These are phyloP conservation scores for Peterozyma toletana DNA, from an alignment of 805 yeast species.

Conservation along the genomic window DNA sequence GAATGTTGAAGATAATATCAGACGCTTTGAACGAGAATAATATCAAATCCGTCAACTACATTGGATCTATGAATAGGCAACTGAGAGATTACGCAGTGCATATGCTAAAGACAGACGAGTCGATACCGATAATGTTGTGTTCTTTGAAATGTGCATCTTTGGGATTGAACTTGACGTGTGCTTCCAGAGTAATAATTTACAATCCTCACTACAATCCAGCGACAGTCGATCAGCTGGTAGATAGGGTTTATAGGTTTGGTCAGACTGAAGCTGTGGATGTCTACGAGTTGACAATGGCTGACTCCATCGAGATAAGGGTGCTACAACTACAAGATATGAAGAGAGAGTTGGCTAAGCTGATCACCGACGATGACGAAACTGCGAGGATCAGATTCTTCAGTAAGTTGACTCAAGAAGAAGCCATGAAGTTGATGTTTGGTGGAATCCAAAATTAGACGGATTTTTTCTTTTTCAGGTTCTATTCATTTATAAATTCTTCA, in stretches of 20 bases:
- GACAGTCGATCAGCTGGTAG: constrained; percentile 43
- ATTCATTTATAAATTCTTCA: too few relatives aligned
- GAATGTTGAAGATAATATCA: constrained; percentile 23
- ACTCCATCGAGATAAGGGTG: constrained; percentile 34
- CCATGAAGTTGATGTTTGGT: constrained; percentile 5
- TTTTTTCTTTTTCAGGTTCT: too few relatives aligned
- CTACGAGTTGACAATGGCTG: constrained; percentile 28
- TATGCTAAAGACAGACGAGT: constrained; percentile 19
- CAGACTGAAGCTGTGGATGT: constrained; percentile 34
- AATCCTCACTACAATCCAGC: constrained; percentile 50
- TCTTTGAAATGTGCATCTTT: constrained; percentile 37
- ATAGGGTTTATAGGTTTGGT: constrained; percentile 42
- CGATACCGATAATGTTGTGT: constrained; percentile 26
- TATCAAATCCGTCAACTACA: constrained; percentile 23
- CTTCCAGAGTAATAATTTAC: constrained; percentile 30
- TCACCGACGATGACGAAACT: constrained; percentile 18
- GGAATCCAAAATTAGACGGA: too few relatives aligned
- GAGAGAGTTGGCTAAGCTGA: constrained; percentile 22
- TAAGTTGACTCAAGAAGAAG: constrained; percentile 10
- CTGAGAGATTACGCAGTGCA: constrained; percentile 23
- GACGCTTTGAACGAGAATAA: constrained; percentile 21
- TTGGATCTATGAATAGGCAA: constrained; percentile 24
- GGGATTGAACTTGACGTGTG: constrained; percentile 34
- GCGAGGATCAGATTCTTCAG: constrained; percentile 7
- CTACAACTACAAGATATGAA: constrained; percentile 26